Conservation (phyloP, 139 green algal genomes). For the Microglena sp. region DNA sequence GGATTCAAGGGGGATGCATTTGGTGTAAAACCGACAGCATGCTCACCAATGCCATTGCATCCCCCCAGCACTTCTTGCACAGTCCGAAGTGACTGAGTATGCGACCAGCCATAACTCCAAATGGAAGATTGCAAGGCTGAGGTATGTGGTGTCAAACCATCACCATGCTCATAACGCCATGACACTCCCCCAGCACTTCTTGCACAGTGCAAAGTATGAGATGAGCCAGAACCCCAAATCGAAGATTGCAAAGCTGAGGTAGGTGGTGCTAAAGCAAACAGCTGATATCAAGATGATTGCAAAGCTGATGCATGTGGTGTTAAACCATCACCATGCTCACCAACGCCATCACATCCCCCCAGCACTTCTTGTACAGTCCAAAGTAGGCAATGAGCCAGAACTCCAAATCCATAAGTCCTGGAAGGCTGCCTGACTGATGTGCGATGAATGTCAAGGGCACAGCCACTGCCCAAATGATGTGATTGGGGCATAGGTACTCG, state of each 20-base stretch:
- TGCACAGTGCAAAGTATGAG: too few relatives aligned
- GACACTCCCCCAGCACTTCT: too few relatives aligned
- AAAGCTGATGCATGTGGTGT: too few relatives aligned
- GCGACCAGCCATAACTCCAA: slow-evolving; percentile 50
- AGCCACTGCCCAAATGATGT: slow-evolving; percentile 42
- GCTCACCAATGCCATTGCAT: background rate
- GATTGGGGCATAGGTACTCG: slow-evolving; percentile 32
- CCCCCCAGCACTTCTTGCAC: slow-evolving; percentile 20
- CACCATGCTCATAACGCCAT: too few relatives aligned
- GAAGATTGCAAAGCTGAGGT: too few relatives aligned
- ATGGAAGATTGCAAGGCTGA: too few relatives aligned
- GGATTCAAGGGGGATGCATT: too few relatives aligned
- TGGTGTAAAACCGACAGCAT: background rate
- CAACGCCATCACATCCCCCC: slow-evolving; percentile 4
- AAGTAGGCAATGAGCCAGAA: slow-evolving; percentile 51
- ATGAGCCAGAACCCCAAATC: too few relatives aligned
- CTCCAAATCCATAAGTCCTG: slow-evolving; percentile 21
- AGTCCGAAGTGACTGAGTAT: slow-evolving; percentile 35
- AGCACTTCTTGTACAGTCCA: slow-evolving; percentile 24
- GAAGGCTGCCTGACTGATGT: slow-evolving; percentile 28
- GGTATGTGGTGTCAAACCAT: too few relatives aligned
- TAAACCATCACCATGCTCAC: background rate
- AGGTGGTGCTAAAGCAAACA: too few relatives aligned
- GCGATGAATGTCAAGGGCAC: slow-evolving; percentile 32
- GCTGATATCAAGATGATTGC: too few relatives aligned